Percentiles rank a stretch among this genome's conserved stretches.
Evolutionary conservation across 768 basidiomycete species (phyloP).

Genomic region (Boletus rubropictus): DNA sequence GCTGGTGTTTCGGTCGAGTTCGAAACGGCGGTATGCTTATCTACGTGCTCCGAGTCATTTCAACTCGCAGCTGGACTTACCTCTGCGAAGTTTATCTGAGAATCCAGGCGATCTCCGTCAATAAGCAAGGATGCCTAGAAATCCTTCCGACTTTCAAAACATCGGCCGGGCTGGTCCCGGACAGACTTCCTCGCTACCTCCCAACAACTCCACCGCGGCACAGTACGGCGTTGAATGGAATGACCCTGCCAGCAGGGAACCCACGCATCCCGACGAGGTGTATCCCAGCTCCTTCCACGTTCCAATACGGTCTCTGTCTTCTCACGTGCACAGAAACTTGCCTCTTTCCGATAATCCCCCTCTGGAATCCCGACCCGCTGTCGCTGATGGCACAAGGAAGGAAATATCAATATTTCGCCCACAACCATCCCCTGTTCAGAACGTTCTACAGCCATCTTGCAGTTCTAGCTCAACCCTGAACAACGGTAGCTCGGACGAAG

Average conservation of each 20-base stretch:
- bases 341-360: background rate
- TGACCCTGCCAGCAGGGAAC: background rate
- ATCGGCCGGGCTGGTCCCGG: constrained; percentile 22
- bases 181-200: background rate
- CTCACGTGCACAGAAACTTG: background rate
- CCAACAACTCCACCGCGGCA: background rate
- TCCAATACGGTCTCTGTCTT: constrained; percentile 6
- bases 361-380: background rate
- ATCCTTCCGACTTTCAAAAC: constrained; percentile 6
- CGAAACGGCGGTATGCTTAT: constrained; percentile 13
- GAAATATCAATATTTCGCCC: constrained; percentile 7
- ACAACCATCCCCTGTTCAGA: constrained; percentile 13
- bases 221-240: background rate
- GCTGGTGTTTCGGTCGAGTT: constrained; percentile 14
- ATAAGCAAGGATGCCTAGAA: constrained; percentile 16
- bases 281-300: constrained; percentile 10
- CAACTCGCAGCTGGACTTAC: background rate
- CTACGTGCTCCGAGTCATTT: background rate
- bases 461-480: constrained; percentile 38
- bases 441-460: constrained; percentile 29
- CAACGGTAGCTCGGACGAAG: constrained; percentile 16
- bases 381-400: constrained; percentile 3
- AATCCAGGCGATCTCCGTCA: constrained; percentile 18
- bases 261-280: constrained; percentile 2
- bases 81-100: constrained; percentile 1